Conservation (phyloP, 352 stramenopile genomes). For the Globisporangium perplexum region DNA sequence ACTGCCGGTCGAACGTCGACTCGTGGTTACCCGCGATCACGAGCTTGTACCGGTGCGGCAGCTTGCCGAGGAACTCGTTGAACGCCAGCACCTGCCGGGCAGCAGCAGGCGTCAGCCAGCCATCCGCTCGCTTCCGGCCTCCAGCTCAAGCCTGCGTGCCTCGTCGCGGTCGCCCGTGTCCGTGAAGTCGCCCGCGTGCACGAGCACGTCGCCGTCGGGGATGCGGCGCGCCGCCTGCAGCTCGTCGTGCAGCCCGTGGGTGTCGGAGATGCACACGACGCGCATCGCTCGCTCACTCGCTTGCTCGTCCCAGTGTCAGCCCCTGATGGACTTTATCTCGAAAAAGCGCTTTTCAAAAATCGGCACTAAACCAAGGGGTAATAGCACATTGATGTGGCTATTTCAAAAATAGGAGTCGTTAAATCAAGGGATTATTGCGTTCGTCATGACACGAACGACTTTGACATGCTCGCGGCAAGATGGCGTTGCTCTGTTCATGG, state of each 20-base stretch:
- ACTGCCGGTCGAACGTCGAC: slow-evolving; percentile 64
- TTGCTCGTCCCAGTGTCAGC: too few species aligned
- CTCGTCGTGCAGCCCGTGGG: slow-evolving; percentile 32
- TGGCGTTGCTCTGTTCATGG: too few species aligned
- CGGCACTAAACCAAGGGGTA: too few species aligned
- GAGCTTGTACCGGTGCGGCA: slow-evolving; percentile 74
- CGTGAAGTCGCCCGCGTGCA: slow-evolving; percentile 80
- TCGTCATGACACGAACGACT: too few species aligned
- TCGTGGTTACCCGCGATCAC: slow-evolving; percentile 83
- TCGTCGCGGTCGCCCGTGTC: slow-evolving; percentile 39
- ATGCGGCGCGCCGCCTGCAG: slow-evolving; percentile 38
- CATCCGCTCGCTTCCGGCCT: not conserved
- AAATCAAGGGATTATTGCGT: too few species aligned
- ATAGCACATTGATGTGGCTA: too few species aligned
- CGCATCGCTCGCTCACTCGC: slow-evolving; percentile 17
- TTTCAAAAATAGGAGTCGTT: too few species aligned
- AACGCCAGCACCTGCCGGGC: slow-evolving; percentile 36
- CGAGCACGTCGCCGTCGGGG: slow-evolving; percentile 58
- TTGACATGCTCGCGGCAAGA: too few species aligned
- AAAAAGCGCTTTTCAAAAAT: too few species aligned
- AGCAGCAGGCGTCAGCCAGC: not conserved
- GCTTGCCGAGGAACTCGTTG: slow-evolving; percentile 54
- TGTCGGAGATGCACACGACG: slow-evolving; percentile 43
- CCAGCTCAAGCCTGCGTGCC: slow-evolving; percentile 8
- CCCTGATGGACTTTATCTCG: too few species aligned